Conservation (phyloP, 2,329 filamentous ascomycete species). For the Sarocladiaceae sp. region DNA sequence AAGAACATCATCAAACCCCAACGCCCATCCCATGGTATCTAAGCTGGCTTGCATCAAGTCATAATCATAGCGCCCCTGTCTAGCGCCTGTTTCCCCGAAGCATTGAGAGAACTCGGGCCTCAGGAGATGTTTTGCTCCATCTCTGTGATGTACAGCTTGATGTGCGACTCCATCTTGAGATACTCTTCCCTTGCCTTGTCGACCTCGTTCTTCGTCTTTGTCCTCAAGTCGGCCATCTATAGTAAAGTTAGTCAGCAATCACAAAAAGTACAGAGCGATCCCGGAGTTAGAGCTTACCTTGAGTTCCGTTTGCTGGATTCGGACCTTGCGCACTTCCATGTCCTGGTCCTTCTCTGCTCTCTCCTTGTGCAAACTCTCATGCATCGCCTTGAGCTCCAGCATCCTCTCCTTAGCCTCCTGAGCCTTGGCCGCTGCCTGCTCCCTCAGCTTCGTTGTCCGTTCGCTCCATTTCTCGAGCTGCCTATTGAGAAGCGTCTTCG, state of each 20-base stretch:
- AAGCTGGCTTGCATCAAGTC: conserved; percentile 13
- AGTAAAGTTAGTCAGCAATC: conserved; percentile 13
- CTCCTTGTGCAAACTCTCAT: conserved; percentile 79
- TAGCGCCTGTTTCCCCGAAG: neutral
- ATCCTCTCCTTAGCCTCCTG: conserved; percentile 79
- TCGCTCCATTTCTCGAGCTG: conserved; percentile 84
- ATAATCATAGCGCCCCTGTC: conserved; percentile 7
- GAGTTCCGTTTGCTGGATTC: conserved; percentile 97
- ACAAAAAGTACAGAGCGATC: neutral
- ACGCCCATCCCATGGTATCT: conserved; percentile 39
- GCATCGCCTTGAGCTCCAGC: conserved; percentile 79
- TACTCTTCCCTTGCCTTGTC: conserved; percentile 90
- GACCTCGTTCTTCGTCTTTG: conserved; percentile 94
- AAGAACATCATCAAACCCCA: conserved; percentile 17
- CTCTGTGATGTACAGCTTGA: conserved; percentile 96
- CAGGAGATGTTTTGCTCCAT: conserved; percentile 82
- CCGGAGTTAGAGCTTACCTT: conserved; percentile 57
- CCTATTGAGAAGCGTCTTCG: conserved; percentile 76
- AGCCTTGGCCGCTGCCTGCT: conserved; percentile 77
- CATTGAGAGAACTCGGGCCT: neutral
- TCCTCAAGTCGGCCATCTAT: conserved; percentile 95
- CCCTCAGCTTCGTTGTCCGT: conserved; percentile 77
- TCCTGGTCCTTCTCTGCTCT: conserved; percentile 81
- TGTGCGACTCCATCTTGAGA: conserved; percentile 94
- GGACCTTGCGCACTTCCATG: conserved; percentile 85